Evolutionary conservation across 1,284 basidiomycete genomes (phyloP).

Genomic region (Cryptococcus sp.): DNA sequence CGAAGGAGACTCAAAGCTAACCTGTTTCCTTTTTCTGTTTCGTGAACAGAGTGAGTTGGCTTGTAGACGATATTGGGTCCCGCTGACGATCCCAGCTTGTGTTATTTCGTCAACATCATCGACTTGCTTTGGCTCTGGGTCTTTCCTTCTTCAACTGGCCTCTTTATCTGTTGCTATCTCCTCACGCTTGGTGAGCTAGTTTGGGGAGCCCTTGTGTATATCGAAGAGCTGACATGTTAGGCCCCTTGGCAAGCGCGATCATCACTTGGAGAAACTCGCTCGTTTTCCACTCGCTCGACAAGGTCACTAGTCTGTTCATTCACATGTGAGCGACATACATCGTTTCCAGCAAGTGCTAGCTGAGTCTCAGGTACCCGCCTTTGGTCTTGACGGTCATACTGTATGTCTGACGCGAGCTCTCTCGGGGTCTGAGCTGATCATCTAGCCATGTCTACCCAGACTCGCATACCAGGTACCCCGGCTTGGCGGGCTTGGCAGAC

Average conservation of each 20-base stretch:
- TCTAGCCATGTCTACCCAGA: constrained; percentile 21
- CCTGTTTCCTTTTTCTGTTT: neutral
- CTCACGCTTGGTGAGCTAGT: constrained; percentile 60
- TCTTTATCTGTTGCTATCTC: constrained; percentile 83
- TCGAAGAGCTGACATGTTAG: constrained; percentile 32
- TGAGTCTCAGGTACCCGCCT: constrained; percentile 55
- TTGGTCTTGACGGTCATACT: constrained; percentile 81
- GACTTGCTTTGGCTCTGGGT: constrained; percentile 85
- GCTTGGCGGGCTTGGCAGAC: constrained; percentile 52
- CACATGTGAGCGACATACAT: constrained; percentile 57
- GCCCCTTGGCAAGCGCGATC: constrained; percentile 82
- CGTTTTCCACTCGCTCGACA: constrained; percentile 93
- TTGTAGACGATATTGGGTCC: too few species aligned
- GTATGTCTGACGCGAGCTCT: constrained; percentile 54
- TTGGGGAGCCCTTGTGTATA: neutral
- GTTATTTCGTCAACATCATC: constrained; percentile 81
- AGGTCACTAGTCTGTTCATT: constrained; percentile 83
- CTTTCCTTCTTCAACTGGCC: constrained; percentile 61
- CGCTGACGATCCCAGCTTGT: constrained; percentile 51
- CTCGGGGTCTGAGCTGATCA: neutral
- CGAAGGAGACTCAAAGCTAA: neutral
- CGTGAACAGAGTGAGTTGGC: constrained; percentile 15
- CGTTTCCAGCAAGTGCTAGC: neutral
- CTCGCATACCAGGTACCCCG: constrained; percentile 67
- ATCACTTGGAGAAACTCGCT: constrained; percentile 92